Base-by-base conservation (phyloP, 2,329 filamentous ascomycete species). In the Daldinia sp. region DNA sequence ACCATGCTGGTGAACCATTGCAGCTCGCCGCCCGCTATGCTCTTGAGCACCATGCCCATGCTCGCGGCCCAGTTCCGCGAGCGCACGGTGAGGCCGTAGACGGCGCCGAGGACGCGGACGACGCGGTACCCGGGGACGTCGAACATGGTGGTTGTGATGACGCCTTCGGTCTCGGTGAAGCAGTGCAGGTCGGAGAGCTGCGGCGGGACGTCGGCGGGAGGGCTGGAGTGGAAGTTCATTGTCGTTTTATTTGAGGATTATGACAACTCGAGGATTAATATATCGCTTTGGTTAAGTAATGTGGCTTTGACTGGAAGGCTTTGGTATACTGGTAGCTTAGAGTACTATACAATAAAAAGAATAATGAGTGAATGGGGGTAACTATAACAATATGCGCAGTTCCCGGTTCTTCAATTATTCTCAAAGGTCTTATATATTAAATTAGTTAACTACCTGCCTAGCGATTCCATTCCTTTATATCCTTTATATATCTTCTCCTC, bases 131-230 rank as follows among this genome's bases (percentile, higher is more conserved):
- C 87, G 0, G 88, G 88, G 23, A 90, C 79, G 74, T 90, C 87
- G 78, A 86, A 88, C 87, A 89, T 90, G 60, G 88, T 90, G 0
- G 86, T 86, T 0, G 87, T 89, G 70, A 90, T 85, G 61, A 90
- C 82, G 41, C 88, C 88, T 54, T 86, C 83, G 6, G 88, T 90
- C 74, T 90, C 88, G 42, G 86, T 86, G 78, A 88, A 89, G 80
- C 86, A 89, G 77, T 87, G 84, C 6, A 86, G 78, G 69, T 87
- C 85, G 0, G 82, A 83, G 6, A 85, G 67, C 46, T 80, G 75
- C 1, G 80, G 76, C 6, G 82, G 81, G 41, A 84, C 71, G 50
- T 80, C 65, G 37, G 81, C 81, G 65, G n/a, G 46, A 20, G 18
- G 53, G n/a, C 30, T 30, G 56, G 50, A 58, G 30, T 18, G 54